A percentile compares a stretch with the other conserved stretches of the same genome.
Evolutionary conservation across 768 basidiomycete genomes (phyloP).

Genomic region (Collybia nuda): DNA sequence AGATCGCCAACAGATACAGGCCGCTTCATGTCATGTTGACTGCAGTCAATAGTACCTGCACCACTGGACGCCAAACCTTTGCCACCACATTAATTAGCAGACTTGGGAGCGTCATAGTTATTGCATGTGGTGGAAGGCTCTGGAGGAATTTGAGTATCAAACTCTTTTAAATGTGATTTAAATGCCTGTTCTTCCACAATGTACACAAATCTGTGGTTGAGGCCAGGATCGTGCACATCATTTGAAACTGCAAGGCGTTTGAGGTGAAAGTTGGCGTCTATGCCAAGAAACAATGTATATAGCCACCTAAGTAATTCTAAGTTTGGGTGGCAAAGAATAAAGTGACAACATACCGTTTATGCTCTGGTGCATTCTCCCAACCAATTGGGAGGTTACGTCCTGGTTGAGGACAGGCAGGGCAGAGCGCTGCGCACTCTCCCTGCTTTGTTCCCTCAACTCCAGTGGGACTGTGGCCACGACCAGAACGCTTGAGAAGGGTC

Average conservation of each 20-base stretch:
- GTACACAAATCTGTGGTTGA: conserved; percentile 26
- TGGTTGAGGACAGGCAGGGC: conserved; percentile 26
- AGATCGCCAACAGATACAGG: conserved; percentile 26
- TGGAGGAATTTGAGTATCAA: conserved; percentile 17
- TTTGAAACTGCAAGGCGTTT: conserved; percentile 25
- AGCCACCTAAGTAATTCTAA: conserved; percentile 14
- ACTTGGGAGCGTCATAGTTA: neutral
- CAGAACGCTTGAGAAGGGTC: conserved; percentile 19
- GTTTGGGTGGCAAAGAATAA: neutral
- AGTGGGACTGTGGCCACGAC: conserved; percentile 14
- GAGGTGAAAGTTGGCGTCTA: conserved; percentile 32
- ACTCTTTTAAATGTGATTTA: conserved; percentile 18
- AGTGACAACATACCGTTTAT: conserved; percentile 7
- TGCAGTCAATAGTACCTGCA: conserved; percentile 19
- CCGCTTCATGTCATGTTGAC: conserved; percentile 20
- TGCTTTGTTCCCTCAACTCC: conserved; percentile 14
- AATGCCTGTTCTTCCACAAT: conserved; percentile 24
- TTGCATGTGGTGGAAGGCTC: conserved; percentile 12
- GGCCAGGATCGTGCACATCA: conserved; percentile 22
- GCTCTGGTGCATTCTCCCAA: conserved; percentile 16
- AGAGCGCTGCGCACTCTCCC: conserved; percentile 22
- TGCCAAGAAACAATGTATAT: conserved; percentile 24
- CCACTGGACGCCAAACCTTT: conserved; percentile 21
- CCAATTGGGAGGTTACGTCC: conserved; percentile 19
- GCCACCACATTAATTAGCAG: conserved; percentile 10